Conservation (phyloP, 202 grass and related monocot species). For the Schoenoplectus tabernaemontani region DNA sequence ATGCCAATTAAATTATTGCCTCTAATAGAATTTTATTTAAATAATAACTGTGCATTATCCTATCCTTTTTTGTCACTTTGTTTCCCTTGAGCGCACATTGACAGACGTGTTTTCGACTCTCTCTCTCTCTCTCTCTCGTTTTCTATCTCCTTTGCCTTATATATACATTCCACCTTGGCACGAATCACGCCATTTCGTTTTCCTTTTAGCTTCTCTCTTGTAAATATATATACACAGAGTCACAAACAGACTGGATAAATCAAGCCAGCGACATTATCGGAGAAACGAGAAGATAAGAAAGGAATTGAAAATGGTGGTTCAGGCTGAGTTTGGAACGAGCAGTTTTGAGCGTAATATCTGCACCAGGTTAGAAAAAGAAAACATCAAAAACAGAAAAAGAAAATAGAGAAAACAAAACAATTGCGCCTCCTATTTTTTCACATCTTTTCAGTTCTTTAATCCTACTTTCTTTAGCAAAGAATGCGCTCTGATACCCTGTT, state of each 20-base stretch:
- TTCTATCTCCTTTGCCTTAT: constrained; percentile 1
- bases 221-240: neutral
- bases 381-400: constrained; percentile 5
- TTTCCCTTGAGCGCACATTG: constrained; percentile 2
- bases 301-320: constrained; percentile 1
- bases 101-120: constrained; percentile 10
- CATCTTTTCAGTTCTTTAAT: neutral
- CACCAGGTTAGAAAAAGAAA: constrained; percentile 3
- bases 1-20: neutral
- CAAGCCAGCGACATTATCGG: neutral
- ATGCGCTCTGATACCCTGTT: neutral
- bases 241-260: neutral
- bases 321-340: neutral
- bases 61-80: constrained; percentile 19
- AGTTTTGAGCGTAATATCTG: neutral
- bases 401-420: neutral
- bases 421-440: neutral
- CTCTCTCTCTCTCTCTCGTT: neutral
- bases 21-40: neutral
- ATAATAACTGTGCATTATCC: neutral
- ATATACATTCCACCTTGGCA: neutral
- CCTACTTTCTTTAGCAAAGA: constrained; percentile 2
- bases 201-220: neutral
- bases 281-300: neutral
- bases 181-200: constrained; percentile 9